A percentile compares a stretch with the other conserved stretches of the same genome.
Evolutionary conservation across 2,329 filamentous ascomycete genomes (phyloP).

Genomic region (Fusarium fracticaudum): DNA sequence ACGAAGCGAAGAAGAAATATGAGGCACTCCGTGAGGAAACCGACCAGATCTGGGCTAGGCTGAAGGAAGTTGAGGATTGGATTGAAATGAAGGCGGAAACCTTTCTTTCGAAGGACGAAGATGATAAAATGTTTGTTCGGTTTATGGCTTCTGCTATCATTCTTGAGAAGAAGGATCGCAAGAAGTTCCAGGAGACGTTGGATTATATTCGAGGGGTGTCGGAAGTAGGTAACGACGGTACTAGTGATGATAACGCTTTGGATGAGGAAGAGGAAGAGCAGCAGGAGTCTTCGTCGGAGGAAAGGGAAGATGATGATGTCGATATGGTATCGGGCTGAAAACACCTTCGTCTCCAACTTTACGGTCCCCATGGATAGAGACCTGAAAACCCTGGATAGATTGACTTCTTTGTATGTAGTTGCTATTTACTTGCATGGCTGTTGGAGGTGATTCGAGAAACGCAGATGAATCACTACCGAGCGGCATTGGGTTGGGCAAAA

Average conservation of each 20-base stretch:
- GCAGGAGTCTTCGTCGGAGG: neutral
- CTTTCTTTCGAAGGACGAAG: neutral
- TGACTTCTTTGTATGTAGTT: neutral
- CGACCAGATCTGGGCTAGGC: no score
- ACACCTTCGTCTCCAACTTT: fast-evolving
- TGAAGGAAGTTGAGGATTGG: neutral
- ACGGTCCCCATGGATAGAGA: neutral
- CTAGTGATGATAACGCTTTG: neutral
- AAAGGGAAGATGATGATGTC: neutral
- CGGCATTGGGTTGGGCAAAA: neutral
- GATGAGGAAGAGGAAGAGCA: neutral
- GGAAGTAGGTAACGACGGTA: neutral
- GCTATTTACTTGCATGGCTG: neutral
- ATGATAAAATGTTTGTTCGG: neutral
- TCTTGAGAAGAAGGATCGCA: neutral
- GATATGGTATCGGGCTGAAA: neutral
- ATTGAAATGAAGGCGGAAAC: fast-evolving
- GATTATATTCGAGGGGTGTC: neutral
- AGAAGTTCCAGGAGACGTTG: neutral
- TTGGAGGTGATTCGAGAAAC: neutral
- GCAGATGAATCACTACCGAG: neutral
- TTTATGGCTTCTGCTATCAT: neutral
- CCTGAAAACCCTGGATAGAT: fast-evolving
- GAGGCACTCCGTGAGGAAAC: no score
- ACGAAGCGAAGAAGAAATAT: no score